Conservation (phyloP, 139 green algal species). For the Picochlorum sp. region DNA sequence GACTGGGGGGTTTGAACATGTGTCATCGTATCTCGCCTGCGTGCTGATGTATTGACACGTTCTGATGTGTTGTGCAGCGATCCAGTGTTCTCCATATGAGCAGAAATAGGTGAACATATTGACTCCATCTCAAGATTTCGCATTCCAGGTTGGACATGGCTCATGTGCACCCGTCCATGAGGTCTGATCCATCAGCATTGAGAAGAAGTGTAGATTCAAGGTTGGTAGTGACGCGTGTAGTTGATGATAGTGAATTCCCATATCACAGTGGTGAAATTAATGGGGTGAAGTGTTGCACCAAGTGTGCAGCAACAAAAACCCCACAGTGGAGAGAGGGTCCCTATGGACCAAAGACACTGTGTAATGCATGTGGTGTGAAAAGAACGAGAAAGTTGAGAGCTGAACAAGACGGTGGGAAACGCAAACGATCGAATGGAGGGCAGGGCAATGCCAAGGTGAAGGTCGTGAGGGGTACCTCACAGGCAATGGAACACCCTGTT, state of each 20-base stretch:
- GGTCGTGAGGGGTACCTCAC: neutral
- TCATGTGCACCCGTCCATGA: no score
- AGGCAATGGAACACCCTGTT: neutral
- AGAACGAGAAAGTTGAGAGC: constrained; percentile 36
- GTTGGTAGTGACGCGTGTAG: no score
- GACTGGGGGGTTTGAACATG: no score
- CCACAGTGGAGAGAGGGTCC: constrained; percentile 54
- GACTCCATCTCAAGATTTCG: no score
- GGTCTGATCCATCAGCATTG: no score
- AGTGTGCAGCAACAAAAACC: constrained; percentile 43
- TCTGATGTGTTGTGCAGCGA: no score
- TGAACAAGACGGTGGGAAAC: constrained; percentile 26
- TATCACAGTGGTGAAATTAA: constrained; percentile 8
- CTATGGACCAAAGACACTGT: constrained; percentile 46
- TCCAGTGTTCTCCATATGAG: no score
- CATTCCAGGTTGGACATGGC: no score
- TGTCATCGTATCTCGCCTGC: no score
- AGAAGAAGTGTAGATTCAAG: no score
- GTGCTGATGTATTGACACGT: no score
- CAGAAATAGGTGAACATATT: no score
- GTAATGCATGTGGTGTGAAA: constrained; percentile 44
- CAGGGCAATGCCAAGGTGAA: neutral
- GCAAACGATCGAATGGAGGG: constrained; percentile 18
- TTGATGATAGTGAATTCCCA: constrained; percentile 10
- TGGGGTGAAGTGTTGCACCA: constrained; percentile 37